Evolutionary conservation across 1,284 basidiomycete species (phyloP), one percentile per base, ranked within the genome.

Genomic region (Moesziomyces sp.): DNA sequence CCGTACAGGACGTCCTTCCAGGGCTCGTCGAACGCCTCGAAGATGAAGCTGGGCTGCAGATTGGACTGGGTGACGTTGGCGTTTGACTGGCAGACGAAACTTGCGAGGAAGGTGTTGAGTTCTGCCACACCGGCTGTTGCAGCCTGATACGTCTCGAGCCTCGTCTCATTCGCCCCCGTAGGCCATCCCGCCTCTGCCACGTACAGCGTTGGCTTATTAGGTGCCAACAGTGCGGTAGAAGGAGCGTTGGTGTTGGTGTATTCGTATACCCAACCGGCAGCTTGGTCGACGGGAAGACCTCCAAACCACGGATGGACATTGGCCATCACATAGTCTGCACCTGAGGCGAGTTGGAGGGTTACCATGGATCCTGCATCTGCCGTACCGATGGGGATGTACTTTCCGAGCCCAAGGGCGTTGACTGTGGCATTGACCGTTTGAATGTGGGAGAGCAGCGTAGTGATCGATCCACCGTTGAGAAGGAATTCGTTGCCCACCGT

Each of bases 121-220:
- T 79, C 51, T 26, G 3, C 23, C 11, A 79, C 45, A 7, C 77
- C 76, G 10, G 79, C 77, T 1, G 58, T 48, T 9, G 78, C 77
- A 16, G 42, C 75, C 38, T 70, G 58, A 23, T 67, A 57, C 14
- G 66, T 78, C 28, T 42, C 46, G 42, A 62, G 30, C 9, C 58
- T 18, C 0, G 77, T 76, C 28, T 57, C 68, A 43, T 77, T 74
- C 3, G 79, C 79, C 81, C 91, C 91, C 35, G 92, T 90, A 14
- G 94, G 94, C 94, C 94, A 97, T 42, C 94, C 94, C 23, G 93
- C 94, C 86, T 96, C 93, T 11, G 93, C 93, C 72, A 95, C 93
- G 85, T 90, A 93, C 2, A 83, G 55, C 4, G 69, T 59, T 1
- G 93, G 93, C 62, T 89, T 88, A 85, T 93, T 93, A 16, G 88